Percentiles rank a stretch among this genome's conserved stretches.
These are phyloP conservation scores for Trifolium repens DNA, from an alignment of 306 rosid species.

Conservation along the genomic window DNA sequence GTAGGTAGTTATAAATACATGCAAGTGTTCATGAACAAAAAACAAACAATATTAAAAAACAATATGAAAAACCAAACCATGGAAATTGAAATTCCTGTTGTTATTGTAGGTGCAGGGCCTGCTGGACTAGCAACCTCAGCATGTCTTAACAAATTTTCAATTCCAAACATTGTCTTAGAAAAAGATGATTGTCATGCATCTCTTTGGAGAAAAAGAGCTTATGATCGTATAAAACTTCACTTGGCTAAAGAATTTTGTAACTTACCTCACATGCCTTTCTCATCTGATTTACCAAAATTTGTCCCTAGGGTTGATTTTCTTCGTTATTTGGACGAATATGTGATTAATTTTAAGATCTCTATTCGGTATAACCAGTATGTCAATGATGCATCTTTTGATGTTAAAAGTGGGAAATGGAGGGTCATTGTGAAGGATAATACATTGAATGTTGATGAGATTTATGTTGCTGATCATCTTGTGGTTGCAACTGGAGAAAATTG, in stretches of 20 bases:
- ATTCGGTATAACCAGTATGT: conserved; percentile 44
- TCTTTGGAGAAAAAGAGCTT: conserved; percentile 68
- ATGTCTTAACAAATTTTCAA: conserved; percentile 55
- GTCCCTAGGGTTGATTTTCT: conserved; percentile 52
- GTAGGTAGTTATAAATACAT: neutral
- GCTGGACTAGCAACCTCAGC: conserved; percentile 68
- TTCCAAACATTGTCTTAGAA: conserved; percentile 57
- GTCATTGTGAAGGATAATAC: conserved; percentile 33
- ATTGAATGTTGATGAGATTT: conserved; percentile 35
- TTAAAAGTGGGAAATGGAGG: conserved; percentile 44
- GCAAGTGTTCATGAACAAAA: neutral
- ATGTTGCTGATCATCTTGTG: conserved; percentile 51
- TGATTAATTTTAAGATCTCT: conserved; percentile 34
- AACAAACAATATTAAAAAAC: neutral
- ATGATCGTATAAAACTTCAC: conserved; percentile 74
- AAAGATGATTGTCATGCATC: conserved; percentile 63
- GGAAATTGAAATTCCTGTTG: conserved; percentile 53
- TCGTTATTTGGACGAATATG: conserved; percentile 57
- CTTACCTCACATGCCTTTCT: conserved; percentile 63
- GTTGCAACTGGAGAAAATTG: conserved; percentile 69
- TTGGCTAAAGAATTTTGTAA: conserved; percentile 57
- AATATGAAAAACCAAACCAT: conserved; percentile 15
- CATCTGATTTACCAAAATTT: conserved; percentile 46
- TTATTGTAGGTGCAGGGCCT: conserved; percentile 72
- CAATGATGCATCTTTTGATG: conserved; percentile 36